Evolutionary conservation across 108 stramenopile species (phyloP).

Genomic region (Pseudonitzschia delicatissima): DNA sequence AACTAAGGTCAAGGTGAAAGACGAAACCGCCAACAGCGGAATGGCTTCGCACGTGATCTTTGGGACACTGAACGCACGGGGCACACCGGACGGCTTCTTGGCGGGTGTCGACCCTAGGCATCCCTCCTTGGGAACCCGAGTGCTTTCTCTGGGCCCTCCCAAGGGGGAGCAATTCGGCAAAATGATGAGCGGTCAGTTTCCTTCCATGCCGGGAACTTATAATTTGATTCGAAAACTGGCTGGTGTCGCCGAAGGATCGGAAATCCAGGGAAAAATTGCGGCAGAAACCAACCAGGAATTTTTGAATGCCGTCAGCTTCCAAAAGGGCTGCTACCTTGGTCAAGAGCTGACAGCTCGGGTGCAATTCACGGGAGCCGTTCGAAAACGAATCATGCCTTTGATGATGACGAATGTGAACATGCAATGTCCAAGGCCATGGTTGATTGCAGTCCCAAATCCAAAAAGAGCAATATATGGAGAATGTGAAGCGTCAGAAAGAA

Average conservation of each 20-base stretch:
- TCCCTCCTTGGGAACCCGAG: slow-evolving; percentile 75
- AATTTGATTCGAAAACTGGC: slow-evolving; percentile 60
- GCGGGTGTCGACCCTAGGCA: slow-evolving; percentile 81
- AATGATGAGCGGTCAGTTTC: slow-evolving; percentile 59
- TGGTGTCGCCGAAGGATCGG: slow-evolving; percentile 87
- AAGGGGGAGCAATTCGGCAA: slow-evolving; percentile 6
- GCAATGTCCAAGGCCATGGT: slow-evolving; percentile 76
- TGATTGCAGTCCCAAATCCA: slow-evolving; percentile 65
- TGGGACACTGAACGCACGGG: slow-evolving; percentile 71
- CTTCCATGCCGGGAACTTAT: slow-evolving; percentile 59
- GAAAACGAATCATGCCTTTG: slow-evolving; percentile 91
- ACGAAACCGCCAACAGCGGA: slow-evolving; percentile 45
- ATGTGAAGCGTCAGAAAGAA: slow-evolving; percentile 23
- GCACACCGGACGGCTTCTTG: slow-evolving; percentile 59
- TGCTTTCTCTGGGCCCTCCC: slow-evolving; percentile 49
- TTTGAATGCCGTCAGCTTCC: slow-evolving; percentile 85
- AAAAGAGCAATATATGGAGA: slow-evolving; percentile 2
- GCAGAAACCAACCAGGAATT: slow-evolving; percentile 93
- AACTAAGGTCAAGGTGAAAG: slow-evolving; percentile 59
- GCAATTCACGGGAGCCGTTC: slow-evolving; percentile 87
- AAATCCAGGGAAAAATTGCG: slow-evolving; percentile 74
- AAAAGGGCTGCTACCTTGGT: slow-evolving; percentile 98
- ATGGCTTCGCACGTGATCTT: slow-evolving; percentile 65
- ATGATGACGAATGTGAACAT: slow-evolving; percentile 65
- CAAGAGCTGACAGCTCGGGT: slow-evolving; percentile 97